Evolutionary conservation across 805 yeast species (phyloP).

Genomic region (Candida quercuum): DNA sequence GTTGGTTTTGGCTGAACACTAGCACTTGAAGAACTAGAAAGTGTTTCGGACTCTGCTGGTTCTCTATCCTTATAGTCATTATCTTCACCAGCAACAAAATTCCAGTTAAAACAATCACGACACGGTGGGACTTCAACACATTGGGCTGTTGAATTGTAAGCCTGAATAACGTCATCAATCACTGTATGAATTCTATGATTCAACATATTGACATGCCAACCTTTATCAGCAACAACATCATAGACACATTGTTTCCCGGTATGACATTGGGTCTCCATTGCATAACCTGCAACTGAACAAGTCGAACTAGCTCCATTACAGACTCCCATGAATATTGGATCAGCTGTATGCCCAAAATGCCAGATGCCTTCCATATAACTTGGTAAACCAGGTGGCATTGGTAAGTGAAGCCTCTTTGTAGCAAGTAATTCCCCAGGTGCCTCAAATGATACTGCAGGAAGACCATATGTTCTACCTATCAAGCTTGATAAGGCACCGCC

Average conservation of each 20-base stretch:
- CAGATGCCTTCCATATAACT: slow-evolving; percentile 74
- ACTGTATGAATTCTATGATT: slow-evolving; percentile 91
- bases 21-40: background rate
- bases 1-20: slow-evolving; percentile 13
- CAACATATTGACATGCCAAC: slow-evolving; percentile 85
- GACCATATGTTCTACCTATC: slow-evolving; percentile 82
- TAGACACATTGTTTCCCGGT: slow-evolving; percentile 83
- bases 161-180: slow-evolving; percentile 69
- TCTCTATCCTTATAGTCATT: slow-evolving; percentile 1
- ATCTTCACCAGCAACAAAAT: slow-evolving; percentile 46
- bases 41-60: background rate
- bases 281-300: slow-evolving; percentile 91
- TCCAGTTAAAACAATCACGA: slow-evolving; percentile 88
- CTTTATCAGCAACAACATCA: slow-evolving; percentile 83
- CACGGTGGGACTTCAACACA: slow-evolving; percentile 80
- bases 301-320: slow-evolving; percentile 91
- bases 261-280: slow-evolving; percentile 95
- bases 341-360: slow-evolving; percentile 97
- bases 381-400: slow-evolving; percentile 89
- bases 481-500: slow-evolving; percentile 85
- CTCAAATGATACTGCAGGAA: slow-evolving; percentile 86
- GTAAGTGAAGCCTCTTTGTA: slow-evolving; percentile 77
- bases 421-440: slow-evolving; percentile 92
- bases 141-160: slow-evolving; percentile 70
- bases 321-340: slow-evolving; percentile 94